Conservation (phyloP, 371 early-diverging fungal species). For the Mortierella sp. region DNA sequence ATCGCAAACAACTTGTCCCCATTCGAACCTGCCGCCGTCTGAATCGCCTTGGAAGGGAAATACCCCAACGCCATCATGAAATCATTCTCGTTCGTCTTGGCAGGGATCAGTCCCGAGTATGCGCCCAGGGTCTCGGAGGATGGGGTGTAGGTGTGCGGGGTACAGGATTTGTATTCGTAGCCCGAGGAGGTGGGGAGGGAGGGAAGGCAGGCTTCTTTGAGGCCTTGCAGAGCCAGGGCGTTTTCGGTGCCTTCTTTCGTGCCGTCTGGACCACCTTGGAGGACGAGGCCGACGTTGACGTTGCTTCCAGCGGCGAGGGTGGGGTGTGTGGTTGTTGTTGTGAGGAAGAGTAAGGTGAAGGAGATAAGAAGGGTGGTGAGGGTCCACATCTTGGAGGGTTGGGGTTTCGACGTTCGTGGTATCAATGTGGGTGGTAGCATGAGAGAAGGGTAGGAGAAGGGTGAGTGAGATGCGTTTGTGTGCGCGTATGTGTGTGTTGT, state of each 20-base stretch:
- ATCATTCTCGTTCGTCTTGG: constrained; percentile 42
- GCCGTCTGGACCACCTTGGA: constrained; percentile 52
- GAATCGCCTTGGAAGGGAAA: constrained; percentile 51
- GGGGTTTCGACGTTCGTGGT: background rate
- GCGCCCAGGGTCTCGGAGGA: constrained; percentile 42
- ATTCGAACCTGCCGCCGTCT: constrained; percentile 36
- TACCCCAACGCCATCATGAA: constrained; percentile 52
- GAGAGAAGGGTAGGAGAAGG: background rate
- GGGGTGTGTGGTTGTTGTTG: background rate
- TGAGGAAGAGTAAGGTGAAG: background rate
- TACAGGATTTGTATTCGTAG: constrained; percentile 38
- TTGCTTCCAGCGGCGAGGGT: background rate
- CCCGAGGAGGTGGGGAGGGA: constrained; percentile 24
- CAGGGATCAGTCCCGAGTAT: constrained; percentile 33
- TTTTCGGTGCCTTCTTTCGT: constrained; percentile 53
- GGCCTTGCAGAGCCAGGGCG: constrained; percentile 45
- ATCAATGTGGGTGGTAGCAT: background rate
- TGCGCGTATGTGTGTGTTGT: background rate
- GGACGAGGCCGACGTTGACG: constrained; percentile 42
- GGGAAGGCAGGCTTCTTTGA: constrained; percentile 35
- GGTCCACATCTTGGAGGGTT: constrained; percentile 3
- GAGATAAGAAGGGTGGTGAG: background rate
- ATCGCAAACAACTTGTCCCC: constrained; percentile 53
- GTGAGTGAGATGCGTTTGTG: background rate
- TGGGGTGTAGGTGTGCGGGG: constrained; percentile 27